Percentiles rank a stretch among this genome's conserved stretches.
These are phyloP conservation scores for Debaryomyces coudertii DNA, from an alignment of 1,139 yeast genomes.

Conservation along the genomic window DNA sequence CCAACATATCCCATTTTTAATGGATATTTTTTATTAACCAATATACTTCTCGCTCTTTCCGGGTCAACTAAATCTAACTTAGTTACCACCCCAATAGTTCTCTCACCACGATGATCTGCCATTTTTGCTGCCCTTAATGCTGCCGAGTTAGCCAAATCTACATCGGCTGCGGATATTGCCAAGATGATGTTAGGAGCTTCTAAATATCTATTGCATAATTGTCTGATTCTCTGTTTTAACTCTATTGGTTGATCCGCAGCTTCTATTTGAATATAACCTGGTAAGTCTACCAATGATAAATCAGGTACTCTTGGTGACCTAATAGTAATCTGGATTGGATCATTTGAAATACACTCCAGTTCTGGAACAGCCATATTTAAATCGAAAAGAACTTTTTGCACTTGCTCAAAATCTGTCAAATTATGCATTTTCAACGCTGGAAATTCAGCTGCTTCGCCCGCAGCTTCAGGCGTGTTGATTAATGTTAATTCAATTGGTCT, in stretches of 20 bases:
- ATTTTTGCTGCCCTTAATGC: conserved; percentile 89
- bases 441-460: conserved; percentile 90
- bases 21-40: conserved; percentile 83
- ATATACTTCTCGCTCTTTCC: conserved; percentile 64
- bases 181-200: conserved; percentile 91
- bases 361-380: conserved; percentile 91
- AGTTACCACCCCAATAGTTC: conserved; percentile 95
- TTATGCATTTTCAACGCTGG: conserved; percentile 85
- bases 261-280: conserved; percentile 96
- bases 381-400: conserved; percentile 81
- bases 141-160: conserved; percentile 93
- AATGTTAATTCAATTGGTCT: conserved; percentile 93
- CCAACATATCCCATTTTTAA: conserved; percentile 97
- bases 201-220: conserved; percentile 80
- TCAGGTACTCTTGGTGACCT: conserved; percentile 94
- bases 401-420: conserved; percentile 83
- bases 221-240: conserved; percentile 76
- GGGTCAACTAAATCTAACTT: conserved; percentile 90
- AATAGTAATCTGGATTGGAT: conserved; percentile 88
- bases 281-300: conserved; percentile 89
- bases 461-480: conserved; percentile 79
- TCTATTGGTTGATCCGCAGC: conserved; percentile 94
- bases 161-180: conserved; percentile 97
- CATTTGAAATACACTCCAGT: conserved; percentile 81
- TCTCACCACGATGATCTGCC: conserved; percentile 93